Evolutionary conservation across 2,329 filamentous ascomycete genomes (phyloP), one percentile per base, ranked within the genome.

Genomic region (Alternaria arbusti): DNA sequence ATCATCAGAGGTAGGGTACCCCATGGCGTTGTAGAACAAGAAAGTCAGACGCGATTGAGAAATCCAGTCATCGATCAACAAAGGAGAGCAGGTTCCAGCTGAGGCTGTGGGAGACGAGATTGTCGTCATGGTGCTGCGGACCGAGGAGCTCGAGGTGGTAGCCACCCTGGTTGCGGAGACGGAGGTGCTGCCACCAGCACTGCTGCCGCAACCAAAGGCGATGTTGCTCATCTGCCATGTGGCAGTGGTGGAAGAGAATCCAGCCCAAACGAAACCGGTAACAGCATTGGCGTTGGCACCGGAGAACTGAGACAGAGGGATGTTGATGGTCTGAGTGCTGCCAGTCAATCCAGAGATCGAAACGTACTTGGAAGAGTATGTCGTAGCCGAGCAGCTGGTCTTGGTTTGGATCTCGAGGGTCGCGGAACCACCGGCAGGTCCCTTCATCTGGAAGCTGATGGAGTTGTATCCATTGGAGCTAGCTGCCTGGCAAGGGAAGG

Each of bases 11-110:
- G 85, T 85, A 5, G 87, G 81, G 65, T 85, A 79, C 3, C 85
- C 78, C 78, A 89, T 79, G 40, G 87, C 82, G 71, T 89, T 89
- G 80, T 89, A 89, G 70, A 81, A 86, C 15, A 89, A 77, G 75
- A 89, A 89, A 2, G 85, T 87, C 56, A 89, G 76, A 28, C 87
- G 86, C 6, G 87, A 89, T 72, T 89, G 87, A 9, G 87, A 89
- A 57, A 82, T 82, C 83, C 86, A 89, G 78, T 89, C 87, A 66
- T 89, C 87, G 57, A 89, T 82, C 25, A 87, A 72, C 7, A 86
- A 75, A 36, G 79, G 73, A 11, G 78, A 75, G 70, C 85, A 87
- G 20, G 77, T 75, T 44, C 78, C 79, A 50, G 74, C 65, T 15
- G 64, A 57, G 54, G 57, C 57, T 3, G 66, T 57, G 20, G 61